These are phyloP conservation scores for Naematelia aurantialba DNA, from an alignment of 768 basidiomycete genomes.

Conservation along the genomic window DNA sequence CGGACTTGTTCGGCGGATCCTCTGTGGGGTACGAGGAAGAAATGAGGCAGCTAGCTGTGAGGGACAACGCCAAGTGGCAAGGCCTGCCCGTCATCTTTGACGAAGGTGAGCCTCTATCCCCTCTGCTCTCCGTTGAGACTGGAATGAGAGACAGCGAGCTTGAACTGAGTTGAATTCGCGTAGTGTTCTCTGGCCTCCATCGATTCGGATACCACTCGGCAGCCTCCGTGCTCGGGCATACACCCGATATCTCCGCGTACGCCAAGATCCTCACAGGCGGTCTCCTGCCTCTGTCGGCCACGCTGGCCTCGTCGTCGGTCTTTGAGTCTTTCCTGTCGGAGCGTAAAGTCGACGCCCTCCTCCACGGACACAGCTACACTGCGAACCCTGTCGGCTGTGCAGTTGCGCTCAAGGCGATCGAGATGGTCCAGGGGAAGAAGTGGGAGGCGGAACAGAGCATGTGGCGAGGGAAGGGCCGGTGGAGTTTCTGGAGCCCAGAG, in stretches of 20 bases:
- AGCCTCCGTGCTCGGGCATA: slow-evolving; percentile 59
- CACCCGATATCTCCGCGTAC: slow-evolving; percentile 83
- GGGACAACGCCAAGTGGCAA: slow-evolving; percentile 53
- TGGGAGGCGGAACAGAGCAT: slow-evolving; percentile 62
- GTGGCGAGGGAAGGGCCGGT: slow-evolving; percentile 61
- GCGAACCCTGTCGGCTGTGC: slow-evolving; percentile 91
- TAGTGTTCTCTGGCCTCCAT: slow-evolving; percentile 85
- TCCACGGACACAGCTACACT: slow-evolving; percentile 95
- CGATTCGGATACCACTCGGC: slow-evolving; percentile 73
- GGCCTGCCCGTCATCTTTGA: slow-evolving; percentile 90
- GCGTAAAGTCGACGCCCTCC: slow-evolving; percentile 74
- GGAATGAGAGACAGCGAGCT: background rate
- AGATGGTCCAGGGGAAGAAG: slow-evolving; percentile 59
- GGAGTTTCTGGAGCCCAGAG: slow-evolving; percentile 82
- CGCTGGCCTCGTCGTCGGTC: slow-evolving; percentile 73
- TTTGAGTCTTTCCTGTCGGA: slow-evolving; percentile 74
- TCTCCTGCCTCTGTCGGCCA: slow-evolving; percentile 77
- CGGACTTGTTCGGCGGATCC: slow-evolving; percentile 41
- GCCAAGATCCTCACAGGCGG: slow-evolving; percentile 95
- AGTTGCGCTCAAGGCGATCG: slow-evolving; percentile 76
- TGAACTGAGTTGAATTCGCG: background rate
- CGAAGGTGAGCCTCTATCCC: slow-evolving; percentile 55
- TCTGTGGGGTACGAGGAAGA: slow-evolving; percentile 23
- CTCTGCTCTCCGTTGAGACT: background rate
- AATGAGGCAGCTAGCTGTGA: slow-evolving; percentile 1